Evolutionary conservation across 345 rosid species (phyloP).

Genomic region (Anacardium occidentale): DNA sequence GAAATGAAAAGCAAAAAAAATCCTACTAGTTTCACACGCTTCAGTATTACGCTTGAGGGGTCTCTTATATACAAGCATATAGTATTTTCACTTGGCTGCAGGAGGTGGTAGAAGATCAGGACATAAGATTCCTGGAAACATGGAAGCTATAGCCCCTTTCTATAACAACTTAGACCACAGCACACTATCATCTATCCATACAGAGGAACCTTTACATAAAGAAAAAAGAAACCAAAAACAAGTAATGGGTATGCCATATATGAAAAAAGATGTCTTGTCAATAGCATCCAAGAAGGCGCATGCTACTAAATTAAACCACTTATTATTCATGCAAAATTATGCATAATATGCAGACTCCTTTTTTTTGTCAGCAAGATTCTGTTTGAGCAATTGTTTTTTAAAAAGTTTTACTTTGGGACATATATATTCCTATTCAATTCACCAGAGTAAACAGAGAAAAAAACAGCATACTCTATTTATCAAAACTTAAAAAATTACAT

Average conservation of each 20-base stretch:
- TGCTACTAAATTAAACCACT: background rate
- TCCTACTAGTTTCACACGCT: constrained; percentile 19
- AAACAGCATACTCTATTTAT: background rate
- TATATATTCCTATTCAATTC: background rate
- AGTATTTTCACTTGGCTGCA: constrained; percentile 26
- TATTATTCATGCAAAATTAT: background rate
- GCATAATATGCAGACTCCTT: background rate
- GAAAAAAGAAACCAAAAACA: constrained; percentile 5
- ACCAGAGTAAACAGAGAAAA: background rate
- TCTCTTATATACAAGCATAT: constrained; percentile 24
- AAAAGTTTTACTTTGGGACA: background rate
- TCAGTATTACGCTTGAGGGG: constrained; percentile 17
- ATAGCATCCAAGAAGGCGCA: background rate
- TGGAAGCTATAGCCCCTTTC: constrained; percentile 25
- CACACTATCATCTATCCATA: background rate
- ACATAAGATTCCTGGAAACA: constrained; percentile 43
- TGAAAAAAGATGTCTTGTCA: background rate
- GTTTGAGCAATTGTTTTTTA: background rate
- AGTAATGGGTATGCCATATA: background rate
- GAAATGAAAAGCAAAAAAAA: constrained; percentile 1
- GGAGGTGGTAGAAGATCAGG: constrained; percentile 39
- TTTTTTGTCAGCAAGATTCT: background rate
- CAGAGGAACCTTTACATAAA: constrained; percentile 11
- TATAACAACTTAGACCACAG: constrained; percentile 18
- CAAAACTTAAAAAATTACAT: no score